Evolutionary conservation across 345 rosid species (phyloP).

Genomic region (Citrus inodora): DNA sequence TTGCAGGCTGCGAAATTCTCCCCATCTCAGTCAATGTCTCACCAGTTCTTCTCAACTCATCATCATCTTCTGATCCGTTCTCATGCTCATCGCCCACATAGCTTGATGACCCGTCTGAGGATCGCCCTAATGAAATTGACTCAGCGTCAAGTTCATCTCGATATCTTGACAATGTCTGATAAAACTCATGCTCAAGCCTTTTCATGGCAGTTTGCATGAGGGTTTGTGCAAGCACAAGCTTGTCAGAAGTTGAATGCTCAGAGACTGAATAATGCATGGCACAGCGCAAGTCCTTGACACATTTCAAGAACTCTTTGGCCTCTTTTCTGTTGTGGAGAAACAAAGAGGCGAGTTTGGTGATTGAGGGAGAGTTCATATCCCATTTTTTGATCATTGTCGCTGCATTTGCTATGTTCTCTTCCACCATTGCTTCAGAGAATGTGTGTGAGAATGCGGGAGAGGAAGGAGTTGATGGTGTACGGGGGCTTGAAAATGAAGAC

Average conservation of each 20-base stretch:
- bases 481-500: conserved; percentile 14
- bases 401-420: conserved; percentile 43
- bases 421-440: conserved; percentile 42
- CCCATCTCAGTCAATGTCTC: conserved; percentile 39
- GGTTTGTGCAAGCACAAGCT: conserved; percentile 54
- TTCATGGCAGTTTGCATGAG: conserved; percentile 69
- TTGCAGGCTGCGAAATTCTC: conserved; percentile 33
- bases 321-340: conserved; percentile 37
- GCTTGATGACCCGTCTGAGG: conserved; percentile 35
- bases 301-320: conserved; percentile 43
- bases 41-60: conserved; percentile 30
- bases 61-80: conserved; percentile 17
- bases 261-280: conserved; percentile 58
- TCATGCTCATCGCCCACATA: conserved; percentile 27
- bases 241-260: conserved; percentile 30
- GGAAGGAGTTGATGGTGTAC: neutral
- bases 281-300: conserved; percentile 37
- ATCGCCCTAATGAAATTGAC: conserved; percentile 44
- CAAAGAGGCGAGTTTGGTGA: conserved; percentile 18
- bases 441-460: conserved; percentile 15
- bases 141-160: conserved; percentile 46
- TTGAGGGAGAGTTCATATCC: conserved; percentile 41
- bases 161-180: conserved; percentile 36
- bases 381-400: conserved; percentile 57
- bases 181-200: conserved; percentile 29